These are phyloP conservation scores for Globisporangium parvum DNA, from an alignment of 352 stramenopile species.

Conservation along the genomic window DNA sequence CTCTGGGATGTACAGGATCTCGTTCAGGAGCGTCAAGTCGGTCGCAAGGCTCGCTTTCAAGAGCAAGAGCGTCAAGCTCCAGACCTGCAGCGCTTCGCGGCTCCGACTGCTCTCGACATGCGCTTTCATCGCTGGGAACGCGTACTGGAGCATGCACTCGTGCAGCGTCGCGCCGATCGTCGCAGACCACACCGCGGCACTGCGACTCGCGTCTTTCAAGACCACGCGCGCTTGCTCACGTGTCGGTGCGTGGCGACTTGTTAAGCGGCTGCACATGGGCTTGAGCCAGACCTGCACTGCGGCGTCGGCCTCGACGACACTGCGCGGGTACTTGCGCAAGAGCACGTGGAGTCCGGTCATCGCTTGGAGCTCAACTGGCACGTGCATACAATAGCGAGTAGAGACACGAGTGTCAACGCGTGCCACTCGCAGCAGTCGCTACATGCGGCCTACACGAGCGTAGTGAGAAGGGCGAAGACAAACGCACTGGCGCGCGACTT, in stretches of 20 bases:
- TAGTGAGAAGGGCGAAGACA: no score
- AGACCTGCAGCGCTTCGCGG: constrained; percentile 44
- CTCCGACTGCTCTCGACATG: constrained; percentile 34
- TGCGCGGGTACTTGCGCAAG: constrained; percentile 41
- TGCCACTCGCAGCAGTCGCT: no score
- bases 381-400: neutral
- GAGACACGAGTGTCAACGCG: neutral
- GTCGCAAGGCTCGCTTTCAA: constrained; percentile 30
- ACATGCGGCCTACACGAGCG: no score
- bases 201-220: constrained; percentile 36
- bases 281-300: constrained; percentile 43
- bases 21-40: constrained; percentile 41
- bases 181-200: constrained; percentile 27
- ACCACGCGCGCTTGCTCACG: constrained; percentile 39
- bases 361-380: constrained; percentile 41
- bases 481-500: constrained; percentile 56
- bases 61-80: constrained; percentile 47
- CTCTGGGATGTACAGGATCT: constrained; percentile 51
- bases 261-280: constrained; percentile 44
- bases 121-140: constrained; percentile 47
- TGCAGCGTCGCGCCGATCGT: constrained; percentile 27
- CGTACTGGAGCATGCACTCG: constrained; percentile 37
- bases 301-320: constrained; percentile 19
- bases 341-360: constrained; percentile 53
- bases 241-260: constrained; percentile 40